Evolutionary conservation across 345 rosid genomes (phyloP), one percentile per base, ranked within the genome.

Genomic region (Linum tenue): DNA sequence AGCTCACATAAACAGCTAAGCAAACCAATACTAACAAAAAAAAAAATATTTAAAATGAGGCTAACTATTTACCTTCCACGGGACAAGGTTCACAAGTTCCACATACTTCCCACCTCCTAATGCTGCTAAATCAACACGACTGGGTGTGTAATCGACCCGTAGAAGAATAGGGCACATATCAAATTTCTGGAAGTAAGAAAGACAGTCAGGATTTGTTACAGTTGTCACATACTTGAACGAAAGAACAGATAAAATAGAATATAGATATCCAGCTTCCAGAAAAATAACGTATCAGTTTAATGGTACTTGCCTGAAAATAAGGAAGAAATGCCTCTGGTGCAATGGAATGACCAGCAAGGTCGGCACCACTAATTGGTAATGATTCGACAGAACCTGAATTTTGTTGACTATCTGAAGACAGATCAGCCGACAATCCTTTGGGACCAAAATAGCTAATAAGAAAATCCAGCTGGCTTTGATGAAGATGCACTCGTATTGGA

Each of bases 391-490:
- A 68, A 72, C 64, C 76, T 57, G 77, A 67, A 72, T 79, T 79
- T 68, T 76, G 80, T 55, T 56, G 61, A 57, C 76, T 69, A 71
- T 69, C 82, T 16, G 74, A 69, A 72, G 83, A 72, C 60, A 69
- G 81, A 64, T 78, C 85, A 64, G 74, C 53, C 2, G 81, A 70
- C 5, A 63, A 71, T 79, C 74, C 77, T 73, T 84, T 81, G 59
- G 77, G 75, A 69, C 88, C 91, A 70, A 94, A 94, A 73, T 85
- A 90, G 69, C 77, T 77, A 66, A 88, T 76, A 64, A 94, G 90
- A 77, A 94, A 94, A 75, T 94, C 97, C 70, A 90, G 85, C 44
- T 94, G 99, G 76, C 86, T 73, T 78, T 94, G 99, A 81, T 90
- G 97, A 77, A 94, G 92, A 78, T 88, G 97, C 78, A 94, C 77